These are phyloP conservation scores for Rhodotorula graminis DNA, from an alignment of 768 basidiomycete genomes.

Conservation along the genomic window DNA sequence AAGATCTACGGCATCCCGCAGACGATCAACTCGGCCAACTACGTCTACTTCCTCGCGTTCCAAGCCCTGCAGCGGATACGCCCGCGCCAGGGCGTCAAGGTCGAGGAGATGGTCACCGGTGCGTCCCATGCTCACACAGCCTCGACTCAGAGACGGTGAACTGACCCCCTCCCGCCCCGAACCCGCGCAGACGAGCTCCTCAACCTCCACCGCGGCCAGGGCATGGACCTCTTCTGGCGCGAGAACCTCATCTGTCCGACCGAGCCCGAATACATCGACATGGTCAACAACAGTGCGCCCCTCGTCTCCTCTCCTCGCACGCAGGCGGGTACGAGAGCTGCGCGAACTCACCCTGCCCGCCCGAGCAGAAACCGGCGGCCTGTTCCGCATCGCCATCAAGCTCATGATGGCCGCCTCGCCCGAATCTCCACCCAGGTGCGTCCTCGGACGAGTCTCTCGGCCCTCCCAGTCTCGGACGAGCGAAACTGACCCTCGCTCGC, in stretches of 20 bases:
- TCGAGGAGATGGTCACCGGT: conserved; percentile 75
- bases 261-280: conserved; percentile 86
- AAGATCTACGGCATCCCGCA: conserved; percentile 95
- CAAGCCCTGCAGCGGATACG: conserved; percentile 58
- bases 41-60: conserved; percentile 91
- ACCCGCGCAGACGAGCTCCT: conserved; percentile 60
- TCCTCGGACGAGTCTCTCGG: not conserved
- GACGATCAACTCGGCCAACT: conserved; percentile 95
- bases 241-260: conserved; percentile 85
- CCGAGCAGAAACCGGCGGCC: conserved; percentile 78
- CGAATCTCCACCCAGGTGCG: conserved; percentile 46
- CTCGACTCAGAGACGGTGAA: conserved; percentile 35
- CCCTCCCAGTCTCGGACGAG: no score
- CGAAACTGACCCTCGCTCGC: no score
- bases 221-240: conserved; percentile 88
- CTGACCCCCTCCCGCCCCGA: conserved; percentile 39
- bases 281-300: conserved; percentile 96
- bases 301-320: conserved; percentile 31
- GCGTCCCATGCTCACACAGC: conserved; percentile 29
- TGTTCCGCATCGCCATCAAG: conserved; percentile 86
- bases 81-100: conserved; percentile 35
- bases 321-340: no score
- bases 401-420: conserved; percentile 75
- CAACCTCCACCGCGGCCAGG: conserved; percentile 90
- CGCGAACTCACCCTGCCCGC: no score